Evolutionary conservation across 768 basidiomycete species (phyloP).

Genomic region (Leccinellum albellum): DNA sequence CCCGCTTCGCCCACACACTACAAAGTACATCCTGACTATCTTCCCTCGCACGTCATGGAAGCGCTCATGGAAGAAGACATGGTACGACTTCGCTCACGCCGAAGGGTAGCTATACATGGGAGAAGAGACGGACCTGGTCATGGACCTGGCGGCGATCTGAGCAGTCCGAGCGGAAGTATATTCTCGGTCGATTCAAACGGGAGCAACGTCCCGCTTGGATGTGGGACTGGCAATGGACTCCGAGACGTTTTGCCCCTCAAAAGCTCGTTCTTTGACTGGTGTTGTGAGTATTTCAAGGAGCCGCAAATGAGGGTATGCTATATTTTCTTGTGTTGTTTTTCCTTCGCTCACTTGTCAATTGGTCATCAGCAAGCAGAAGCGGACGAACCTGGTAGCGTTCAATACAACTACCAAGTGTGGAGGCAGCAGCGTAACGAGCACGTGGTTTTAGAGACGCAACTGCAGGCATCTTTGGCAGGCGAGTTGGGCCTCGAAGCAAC

Average conservation of each 20-base stretch:
- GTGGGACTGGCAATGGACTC: constrained; percentile 78
- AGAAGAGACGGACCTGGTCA: constrained; percentile 40
- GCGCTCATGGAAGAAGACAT: constrained; percentile 92
- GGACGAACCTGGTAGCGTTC: constrained; percentile 91
- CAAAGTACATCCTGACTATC: constrained; percentile 48
- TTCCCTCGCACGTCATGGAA: constrained; percentile 79
- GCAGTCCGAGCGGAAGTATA: constrained; percentile 71
- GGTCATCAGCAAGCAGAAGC: constrained; percentile 77
- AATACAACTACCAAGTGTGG: constrained; percentile 96
- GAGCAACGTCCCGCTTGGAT: constrained; percentile 66
- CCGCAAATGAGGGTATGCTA: constrained; percentile 92
- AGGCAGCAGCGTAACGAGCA: constrained; percentile 86
- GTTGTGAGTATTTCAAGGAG: constrained; percentile 94
- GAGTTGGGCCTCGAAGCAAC: constrained; percentile 32
- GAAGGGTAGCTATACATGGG: constrained; percentile 40
- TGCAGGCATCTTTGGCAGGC: constrained; percentile 76
- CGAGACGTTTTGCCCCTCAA: constrained; percentile 86
- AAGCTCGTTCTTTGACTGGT: constrained; percentile 94
- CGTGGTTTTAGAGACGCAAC: constrained; percentile 62
- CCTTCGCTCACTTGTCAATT: constrained; percentile 10
- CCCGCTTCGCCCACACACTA: constrained; percentile 33
- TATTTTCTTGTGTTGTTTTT: not conserved
- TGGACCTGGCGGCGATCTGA: constrained; percentile 40
- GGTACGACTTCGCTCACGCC: constrained; percentile 77
- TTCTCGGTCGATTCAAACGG: constrained; percentile 72